phyloP scores from a whole-genome alignment of 2,329 filamentous ascomycete species.

The Beauveria sp. region DNA sequence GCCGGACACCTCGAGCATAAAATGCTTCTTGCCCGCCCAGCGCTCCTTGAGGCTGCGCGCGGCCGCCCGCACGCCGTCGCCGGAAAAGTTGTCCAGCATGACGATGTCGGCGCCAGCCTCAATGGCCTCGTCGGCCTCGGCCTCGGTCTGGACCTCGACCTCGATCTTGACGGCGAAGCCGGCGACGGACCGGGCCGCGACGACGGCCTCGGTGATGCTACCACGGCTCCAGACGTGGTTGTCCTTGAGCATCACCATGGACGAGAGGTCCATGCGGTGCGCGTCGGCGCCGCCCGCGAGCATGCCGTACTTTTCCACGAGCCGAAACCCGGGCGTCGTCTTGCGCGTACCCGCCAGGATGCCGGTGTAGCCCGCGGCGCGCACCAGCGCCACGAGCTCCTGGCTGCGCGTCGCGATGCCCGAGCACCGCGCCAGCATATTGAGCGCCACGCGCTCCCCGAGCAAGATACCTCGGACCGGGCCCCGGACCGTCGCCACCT shows the following conservation, averaged over 20 bases:
- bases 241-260: slow-evolving; percentile 99
- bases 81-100: slow-evolving; percentile 94
- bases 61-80: slow-evolving; percentile 67
- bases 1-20: slow-evolving; percentile 87
- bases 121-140: slow-evolving; percentile 86
- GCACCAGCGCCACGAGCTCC: slow-evolving; percentile 46
- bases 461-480: slow-evolving; percentile 74
- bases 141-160: slow-evolving; percentile 85
- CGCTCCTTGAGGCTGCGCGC: slow-evolving; percentile 69
- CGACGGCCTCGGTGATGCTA: slow-evolving; percentile 79
- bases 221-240: slow-evolving; percentile 94
- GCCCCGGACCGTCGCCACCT: slow-evolving; percentile 74
- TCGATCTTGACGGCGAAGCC: slow-evolving; percentile 93
- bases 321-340: slow-evolving; percentile 88
- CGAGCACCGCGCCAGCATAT: slow-evolving; percentile 82
- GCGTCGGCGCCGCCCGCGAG: slow-evolving; percentile 85
- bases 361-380: slow-evolving; percentile 66
- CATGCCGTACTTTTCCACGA: slow-evolving; percentile 99
- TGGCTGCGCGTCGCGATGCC: slow-evolving; percentile 71
- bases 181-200: slow-evolving; percentile 71
- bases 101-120: slow-evolving; percentile 86
- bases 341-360: slow-evolving; percentile 92
- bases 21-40: slow-evolving; percentile 66
- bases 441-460: slow-evolving; percentile 89
- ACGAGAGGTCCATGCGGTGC: slow-evolving; percentile 82